Base-by-base conservation (phyloP, 768 basidiomycete species). In the Phylloporus sp. region DNA sequence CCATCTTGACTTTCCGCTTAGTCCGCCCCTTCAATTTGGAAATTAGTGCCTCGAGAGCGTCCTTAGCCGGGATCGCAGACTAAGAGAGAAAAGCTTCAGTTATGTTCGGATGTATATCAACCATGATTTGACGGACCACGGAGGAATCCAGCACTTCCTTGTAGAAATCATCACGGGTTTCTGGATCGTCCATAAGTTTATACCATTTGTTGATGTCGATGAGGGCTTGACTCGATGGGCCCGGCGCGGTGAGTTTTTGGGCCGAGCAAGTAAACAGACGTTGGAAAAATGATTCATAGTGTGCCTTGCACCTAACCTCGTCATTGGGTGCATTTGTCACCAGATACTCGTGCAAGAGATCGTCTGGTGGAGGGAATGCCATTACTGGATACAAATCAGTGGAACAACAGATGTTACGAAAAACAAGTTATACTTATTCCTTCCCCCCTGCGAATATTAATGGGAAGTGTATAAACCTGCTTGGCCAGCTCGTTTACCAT, bases 401-500 rank as follows among this genome's bases (percentile, higher is more conserved):
- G 24, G 12, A 22, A 6, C 7, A 7, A 12, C 39, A 16, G 8
- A 22, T 13, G 24, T 40, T 40, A 27, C 7, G 6, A 35, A 35
- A 11, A 18, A 6, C 7, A 43, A 5, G 6, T 43, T 32, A n/a
- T n/a, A 40, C 39, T 10, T 29, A 29, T 7, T 22, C 23, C 2
- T 15, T 40, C 15, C 7, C 2, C 22, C 11, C 23, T 18, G 15
- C 36, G 47, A 29, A 54, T 15, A 35, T 53, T 53, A 26, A 53
- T 41, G 2, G 52, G 46, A 31, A 48, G 15, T 9, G 52, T 53
- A 39, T 41, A 53, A 2, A 53, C 49, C n/a, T 28, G 12, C n/a
- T 56, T 56, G 4, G 51, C 45, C 15, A 16, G 34, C 20, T 54
- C 53, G 13, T 50, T 20, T 11, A 54, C 41, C 41, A 50, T 49